These are phyloP conservation scores for Ganoderma multipileum DNA, from an alignment of 1,284 basidiomycete species.

Conservation along the genomic window DNA sequence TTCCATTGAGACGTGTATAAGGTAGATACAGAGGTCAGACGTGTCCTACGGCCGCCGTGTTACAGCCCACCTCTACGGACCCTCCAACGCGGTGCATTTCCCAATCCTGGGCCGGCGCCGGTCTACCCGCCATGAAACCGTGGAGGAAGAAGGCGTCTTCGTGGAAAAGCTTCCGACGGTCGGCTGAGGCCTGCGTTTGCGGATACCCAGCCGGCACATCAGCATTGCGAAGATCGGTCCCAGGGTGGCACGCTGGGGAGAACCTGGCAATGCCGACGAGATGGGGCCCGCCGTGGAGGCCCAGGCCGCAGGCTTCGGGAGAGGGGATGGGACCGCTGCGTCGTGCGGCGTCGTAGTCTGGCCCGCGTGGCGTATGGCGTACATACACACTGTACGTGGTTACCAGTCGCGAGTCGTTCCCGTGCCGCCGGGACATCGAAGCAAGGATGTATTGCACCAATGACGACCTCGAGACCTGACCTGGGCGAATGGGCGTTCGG, in stretches of 20 bases:
- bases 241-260: background rate
- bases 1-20: background rate
- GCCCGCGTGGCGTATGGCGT: background rate
- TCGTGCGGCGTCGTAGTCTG: background rate
- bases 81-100: background rate
- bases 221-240: background rate
- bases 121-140: background rate
- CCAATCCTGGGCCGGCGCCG: background rate
- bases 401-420: background rate
- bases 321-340: background rate
- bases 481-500: background rate
- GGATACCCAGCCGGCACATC: background rate
- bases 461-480: background rate
- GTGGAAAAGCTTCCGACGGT: background rate
- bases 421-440: background rate
- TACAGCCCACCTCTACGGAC: background rate
- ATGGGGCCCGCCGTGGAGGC: background rate
- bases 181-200: background rate
- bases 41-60: background rate
- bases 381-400: background rate
- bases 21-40: background rate
- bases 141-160: background rate
- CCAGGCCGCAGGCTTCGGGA: background rate
- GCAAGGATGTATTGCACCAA: background rate
- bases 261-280: background rate